A percentile compares a stretch with the other conserved stretches of the same genome.
phyloP scores from a whole-genome alignment of 306 rosid genomes.

The Abrus precatorius region DNA sequence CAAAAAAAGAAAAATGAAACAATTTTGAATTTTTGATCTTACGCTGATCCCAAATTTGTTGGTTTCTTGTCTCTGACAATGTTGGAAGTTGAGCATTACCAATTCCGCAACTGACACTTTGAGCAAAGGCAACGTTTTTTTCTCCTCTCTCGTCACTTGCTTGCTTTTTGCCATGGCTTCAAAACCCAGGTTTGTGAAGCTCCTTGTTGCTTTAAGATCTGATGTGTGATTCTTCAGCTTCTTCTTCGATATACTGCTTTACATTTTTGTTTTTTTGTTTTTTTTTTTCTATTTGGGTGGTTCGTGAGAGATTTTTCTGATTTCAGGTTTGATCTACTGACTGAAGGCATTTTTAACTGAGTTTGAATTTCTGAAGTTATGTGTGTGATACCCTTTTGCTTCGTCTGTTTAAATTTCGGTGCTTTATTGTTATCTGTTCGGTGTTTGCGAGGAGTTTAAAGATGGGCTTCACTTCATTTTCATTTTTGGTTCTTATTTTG shows the following conservation, averaged over 20 bases:
- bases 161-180: slow-evolving; percentile 63
- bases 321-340: slow-evolving; percentile 60
- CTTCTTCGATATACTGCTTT: background rate
- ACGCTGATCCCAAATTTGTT: slow-evolving; percentile 53
- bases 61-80: slow-evolving; percentile 56
- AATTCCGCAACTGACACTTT: slow-evolving; percentile 44
- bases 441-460: slow-evolving; percentile 18
- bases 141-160: slow-evolving; percentile 11
- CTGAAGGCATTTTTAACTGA: slow-evolving; percentile 5
- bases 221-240: slow-evolving; percentile 48
- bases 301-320: slow-evolving; percentile 39
- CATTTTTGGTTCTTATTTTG: background rate
- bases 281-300: no score
- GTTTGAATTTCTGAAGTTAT: slow-evolving; percentile 17
- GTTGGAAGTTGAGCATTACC: slow-evolving; percentile 59
- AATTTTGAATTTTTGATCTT: slow-evolving; percentile 1
- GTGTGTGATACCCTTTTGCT: background rate
- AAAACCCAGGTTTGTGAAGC: slow-evolving; percentile 73
- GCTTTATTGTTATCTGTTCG: slow-evolving; percentile 8
- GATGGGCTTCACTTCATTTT: slow-evolving; percentile 39
- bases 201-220: slow-evolving; percentile 59
- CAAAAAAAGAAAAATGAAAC: background rate
- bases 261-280: background rate
- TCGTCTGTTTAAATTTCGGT: slow-evolving; percentile 24
- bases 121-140: background rate